A percentile compares a stretch with the other conserved stretches of the same genome.
phyloP scores from a whole-genome alignment of 352 stramenopile species.

The Phytopythium mirpurense region DNA sequence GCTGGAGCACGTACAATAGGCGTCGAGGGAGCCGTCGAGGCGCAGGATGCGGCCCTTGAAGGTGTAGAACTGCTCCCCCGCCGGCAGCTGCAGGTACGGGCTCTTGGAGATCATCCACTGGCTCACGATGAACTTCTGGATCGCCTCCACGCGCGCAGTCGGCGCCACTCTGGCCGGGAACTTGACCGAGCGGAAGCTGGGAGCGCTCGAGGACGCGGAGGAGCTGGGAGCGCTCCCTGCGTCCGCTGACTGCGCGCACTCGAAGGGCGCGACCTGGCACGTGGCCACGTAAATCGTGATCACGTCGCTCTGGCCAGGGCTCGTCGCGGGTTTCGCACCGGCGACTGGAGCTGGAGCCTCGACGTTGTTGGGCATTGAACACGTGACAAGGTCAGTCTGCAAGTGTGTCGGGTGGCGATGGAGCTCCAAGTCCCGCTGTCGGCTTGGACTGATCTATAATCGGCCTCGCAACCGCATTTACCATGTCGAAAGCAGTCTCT shows the following conservation, averaged over 20 bases:
- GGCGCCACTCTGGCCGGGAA: slow-evolving; percentile 47
- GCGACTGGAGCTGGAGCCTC: neutral
- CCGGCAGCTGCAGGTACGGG: slow-evolving; percentile 31
- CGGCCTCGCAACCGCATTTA: too few species aligned
- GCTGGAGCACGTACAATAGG: slow-evolving; percentile 39
- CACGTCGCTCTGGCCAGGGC: neutral
- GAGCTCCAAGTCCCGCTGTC: too few species aligned
- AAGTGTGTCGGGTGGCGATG: too few species aligned
- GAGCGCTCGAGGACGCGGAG: neutral
- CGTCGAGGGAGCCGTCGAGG: slow-evolving; percentile 53
- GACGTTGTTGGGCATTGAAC: neutral
- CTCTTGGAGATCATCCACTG: slow-evolving; percentile 68
- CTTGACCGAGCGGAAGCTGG: slow-evolving; percentile 17
- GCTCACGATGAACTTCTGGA: slow-evolving; percentile 49
- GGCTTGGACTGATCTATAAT: neutral
- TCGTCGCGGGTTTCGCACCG: neutral
- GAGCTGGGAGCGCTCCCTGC: neutral
- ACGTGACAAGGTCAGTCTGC: too few species aligned
- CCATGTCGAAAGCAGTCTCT: too few species aligned
- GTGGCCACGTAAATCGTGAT: slow-evolving; percentile 62
- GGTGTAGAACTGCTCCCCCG: slow-evolving; percentile 60
- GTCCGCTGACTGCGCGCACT: neutral
- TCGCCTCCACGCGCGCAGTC: slow-evolving; percentile 32
- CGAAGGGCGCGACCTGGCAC: slow-evolving; percentile 36
- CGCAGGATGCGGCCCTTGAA: slow-evolving; percentile 66